Conservation (phyloP, 495 filamentous ascomycete species). For the Trichocladium uniseriatum region DNA sequence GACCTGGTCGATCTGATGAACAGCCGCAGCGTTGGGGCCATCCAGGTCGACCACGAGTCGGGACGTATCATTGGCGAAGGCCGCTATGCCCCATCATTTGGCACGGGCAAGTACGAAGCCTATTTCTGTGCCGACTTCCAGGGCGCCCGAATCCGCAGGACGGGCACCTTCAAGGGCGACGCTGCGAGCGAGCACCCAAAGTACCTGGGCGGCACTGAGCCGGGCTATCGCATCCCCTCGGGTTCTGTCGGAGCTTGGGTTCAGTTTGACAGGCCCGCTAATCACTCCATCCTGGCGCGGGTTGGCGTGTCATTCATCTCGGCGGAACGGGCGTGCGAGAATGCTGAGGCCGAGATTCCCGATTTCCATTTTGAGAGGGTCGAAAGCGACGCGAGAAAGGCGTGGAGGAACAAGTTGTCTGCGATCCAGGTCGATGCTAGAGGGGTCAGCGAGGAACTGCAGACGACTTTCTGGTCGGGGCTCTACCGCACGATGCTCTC, state of each 20-base stretch:
- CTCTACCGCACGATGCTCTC: conserved; percentile 55
- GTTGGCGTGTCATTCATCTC: conserved; percentile 62
- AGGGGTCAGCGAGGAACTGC: conserved; percentile 45
- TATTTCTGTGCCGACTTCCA: conserved; percentile 61
- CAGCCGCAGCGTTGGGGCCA: conserved; percentile 48
- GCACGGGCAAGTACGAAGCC: conserved; percentile 48
- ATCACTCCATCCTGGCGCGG: conserved; percentile 43
- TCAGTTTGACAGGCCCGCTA: conserved; percentile 41
- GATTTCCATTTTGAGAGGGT: conserved; percentile 52
- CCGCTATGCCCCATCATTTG: conserved; percentile 58
- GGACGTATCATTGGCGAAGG: conserved; percentile 57
- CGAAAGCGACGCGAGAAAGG: conserved; percentile 39
- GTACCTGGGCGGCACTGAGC: conserved; percentile 33
- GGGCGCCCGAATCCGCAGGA: conserved; percentile 50
- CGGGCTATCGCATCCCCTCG: conserved; percentile 37
- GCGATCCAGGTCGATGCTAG: conserved; percentile 45
- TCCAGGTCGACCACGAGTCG: conserved; percentile 40
- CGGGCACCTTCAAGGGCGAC: conserved; percentile 44
- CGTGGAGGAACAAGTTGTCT: conserved; percentile 53
- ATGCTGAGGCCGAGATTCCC: conserved; percentile 54
- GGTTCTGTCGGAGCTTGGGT: conserved; percentile 55
- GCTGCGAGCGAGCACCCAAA: conserved; percentile 38
- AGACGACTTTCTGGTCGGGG: conserved; percentile 59
- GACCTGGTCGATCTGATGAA: conserved; percentile 57
- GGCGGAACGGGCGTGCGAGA: conserved; percentile 50